phyloP scores from a whole-genome alignment of 148 eudicot species.

The Arctostaphylos glauca region DNA sequence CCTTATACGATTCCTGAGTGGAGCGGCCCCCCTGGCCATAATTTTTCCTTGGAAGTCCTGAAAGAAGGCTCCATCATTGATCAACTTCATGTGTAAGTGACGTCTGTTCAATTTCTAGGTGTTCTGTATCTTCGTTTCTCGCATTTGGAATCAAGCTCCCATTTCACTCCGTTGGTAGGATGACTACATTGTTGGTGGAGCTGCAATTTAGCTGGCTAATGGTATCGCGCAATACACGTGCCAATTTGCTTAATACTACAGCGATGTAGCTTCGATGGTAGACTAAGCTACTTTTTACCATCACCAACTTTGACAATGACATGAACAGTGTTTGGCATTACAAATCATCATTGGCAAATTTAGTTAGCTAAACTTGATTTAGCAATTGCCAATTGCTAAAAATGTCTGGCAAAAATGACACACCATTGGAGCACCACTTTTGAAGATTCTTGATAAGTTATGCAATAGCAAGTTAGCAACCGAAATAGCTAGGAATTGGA shows the following conservation, averaged over 20 bases:
- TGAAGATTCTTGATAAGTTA: neutral
- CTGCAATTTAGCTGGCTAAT: neutral
- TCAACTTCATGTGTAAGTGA: slow-evolving; percentile 58
- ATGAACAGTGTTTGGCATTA: neutral
- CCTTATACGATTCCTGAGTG: slow-evolving; percentile 80
- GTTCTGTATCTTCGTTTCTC: neutral
- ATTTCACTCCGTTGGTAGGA: neutral
- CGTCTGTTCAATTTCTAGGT: neutral
- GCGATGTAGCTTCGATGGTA: neutral
- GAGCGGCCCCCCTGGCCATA: slow-evolving; percentile 69
- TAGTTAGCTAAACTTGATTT: neutral
- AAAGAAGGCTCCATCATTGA: slow-evolving; percentile 83
- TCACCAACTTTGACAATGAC: neutral
- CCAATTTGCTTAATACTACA: neutral
- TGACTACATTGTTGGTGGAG: neutral
- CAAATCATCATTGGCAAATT: neutral
- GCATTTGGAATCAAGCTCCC: neutral
- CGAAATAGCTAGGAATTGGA: neutral
- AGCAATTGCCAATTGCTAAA: neutral
- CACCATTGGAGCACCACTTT: neutral
- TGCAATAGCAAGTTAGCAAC: neutral
- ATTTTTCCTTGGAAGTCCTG: slow-evolving; percentile 68
- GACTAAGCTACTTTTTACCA: neutral
- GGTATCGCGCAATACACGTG: neutral
- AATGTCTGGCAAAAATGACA: neutral